Conservation (phyloP, 257 asterid species). For the Capsicum pubescens region DNA sequence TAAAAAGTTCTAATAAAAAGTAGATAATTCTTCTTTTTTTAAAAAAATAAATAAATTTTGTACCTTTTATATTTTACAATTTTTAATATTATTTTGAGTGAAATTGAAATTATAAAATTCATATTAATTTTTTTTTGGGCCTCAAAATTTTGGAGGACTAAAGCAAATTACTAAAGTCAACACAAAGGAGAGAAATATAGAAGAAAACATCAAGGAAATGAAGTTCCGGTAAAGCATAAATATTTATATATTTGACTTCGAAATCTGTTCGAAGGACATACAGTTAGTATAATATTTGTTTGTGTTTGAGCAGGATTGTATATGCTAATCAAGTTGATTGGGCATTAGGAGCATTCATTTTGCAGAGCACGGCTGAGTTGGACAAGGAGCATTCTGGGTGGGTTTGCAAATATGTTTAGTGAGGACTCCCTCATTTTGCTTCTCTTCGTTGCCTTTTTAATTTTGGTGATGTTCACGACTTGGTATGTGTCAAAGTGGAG, state of each 20-base stretch:
- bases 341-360: slow-evolving; percentile 94
- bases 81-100: no score
- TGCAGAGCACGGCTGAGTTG: slow-evolving; percentile 53
- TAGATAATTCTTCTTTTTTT: no score
- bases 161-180: not conserved
- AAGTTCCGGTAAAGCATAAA: not conserved
- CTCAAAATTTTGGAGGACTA: no score
- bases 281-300: not conserved
- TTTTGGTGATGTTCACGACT: no score
- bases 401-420: slow-evolving; percentile 41
- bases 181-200: not conserved
- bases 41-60: no score
- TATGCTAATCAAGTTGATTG: slow-evolving; percentile 91
- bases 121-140: no score
- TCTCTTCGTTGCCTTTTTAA: slow-evolving; percentile 44
- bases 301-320: slow-evolving; percentile 54
- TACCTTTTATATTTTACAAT: no score
- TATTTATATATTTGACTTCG: not conserved
- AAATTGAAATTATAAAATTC: no score
- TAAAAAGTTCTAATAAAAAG: no score
- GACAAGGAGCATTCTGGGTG: slow-evolving; percentile 51
- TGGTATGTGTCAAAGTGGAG: no score
- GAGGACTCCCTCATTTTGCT: slow-evolving; percentile 51
- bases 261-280: not conserved
- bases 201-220: not conserved